Evolutionary conservation across 2,329 filamentous ascomycete species (phyloP).

Genomic region (Neopestalotiopsis clavispora): DNA sequence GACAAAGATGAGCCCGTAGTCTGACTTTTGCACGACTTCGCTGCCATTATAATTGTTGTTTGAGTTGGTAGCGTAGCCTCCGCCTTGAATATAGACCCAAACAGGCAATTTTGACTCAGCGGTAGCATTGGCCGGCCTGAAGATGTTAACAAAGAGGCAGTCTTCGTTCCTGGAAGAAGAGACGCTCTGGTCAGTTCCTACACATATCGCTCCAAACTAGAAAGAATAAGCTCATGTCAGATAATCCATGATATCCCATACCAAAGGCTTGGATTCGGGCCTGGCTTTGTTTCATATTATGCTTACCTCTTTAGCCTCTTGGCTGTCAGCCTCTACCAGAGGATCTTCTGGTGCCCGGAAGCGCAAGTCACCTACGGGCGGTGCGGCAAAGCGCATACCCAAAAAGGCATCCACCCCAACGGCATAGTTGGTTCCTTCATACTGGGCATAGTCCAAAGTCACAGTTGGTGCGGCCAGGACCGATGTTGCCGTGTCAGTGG

Average conservation of each 20-base stretch:
- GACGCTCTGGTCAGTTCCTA: conserved; percentile 15
- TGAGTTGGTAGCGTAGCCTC: conserved; percentile 56
- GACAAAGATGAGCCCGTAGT: conserved; percentile 2
- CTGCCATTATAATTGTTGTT: conserved; percentile 60
- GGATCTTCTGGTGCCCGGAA: conserved; percentile 18
- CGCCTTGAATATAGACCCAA: conserved; percentile 59
- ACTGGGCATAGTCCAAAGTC: conserved; percentile 1
- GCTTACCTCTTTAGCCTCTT: conserved; percentile 8
- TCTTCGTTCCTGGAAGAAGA: conserved; percentile 50
- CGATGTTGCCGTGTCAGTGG: neutral
- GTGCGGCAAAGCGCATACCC: conserved; percentile 17
- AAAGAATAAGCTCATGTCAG: neutral
- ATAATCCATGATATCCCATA: neutral
- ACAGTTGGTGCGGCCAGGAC: neutral
- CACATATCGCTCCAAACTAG: conserved; percentile 18
- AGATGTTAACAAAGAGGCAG: conserved; percentile 69
- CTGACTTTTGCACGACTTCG: conserved; percentile 58
- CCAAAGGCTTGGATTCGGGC: neutral
- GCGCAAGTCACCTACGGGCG: conserved; percentile 11
- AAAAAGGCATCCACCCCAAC: conserved; percentile 17
- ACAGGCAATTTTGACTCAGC: conserved; percentile 60
- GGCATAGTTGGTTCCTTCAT: neutral
- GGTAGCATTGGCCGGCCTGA: conserved; percentile 57
- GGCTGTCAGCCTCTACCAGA: neutral
- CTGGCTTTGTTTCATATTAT: neutral